Evolutionary conservation across 2,329 filamentous ascomycete species (phyloP).

Genomic region (Pochonia chlamydosporia): DNA sequence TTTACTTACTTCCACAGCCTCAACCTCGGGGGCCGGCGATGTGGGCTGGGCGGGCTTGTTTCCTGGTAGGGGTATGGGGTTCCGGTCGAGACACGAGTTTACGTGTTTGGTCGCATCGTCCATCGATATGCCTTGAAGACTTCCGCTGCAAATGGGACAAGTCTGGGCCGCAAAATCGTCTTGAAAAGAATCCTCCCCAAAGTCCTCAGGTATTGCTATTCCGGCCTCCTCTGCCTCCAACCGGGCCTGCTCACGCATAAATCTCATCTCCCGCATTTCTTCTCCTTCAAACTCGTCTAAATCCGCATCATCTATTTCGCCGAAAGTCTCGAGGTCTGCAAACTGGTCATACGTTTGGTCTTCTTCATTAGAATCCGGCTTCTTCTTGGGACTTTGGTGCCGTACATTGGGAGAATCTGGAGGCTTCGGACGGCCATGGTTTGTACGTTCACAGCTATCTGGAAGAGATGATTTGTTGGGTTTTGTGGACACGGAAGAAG

Average conservation of each 20-base stretch:
- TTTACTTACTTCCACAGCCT: constrained; percentile 39
- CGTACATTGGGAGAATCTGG: constrained; percentile 16
- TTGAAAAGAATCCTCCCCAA: constrained; percentile 25
- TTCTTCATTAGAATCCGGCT: constrained; percentile 14
- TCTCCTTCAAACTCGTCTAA: constrained; percentile 51
- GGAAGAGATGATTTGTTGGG: background rate
- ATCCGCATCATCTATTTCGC: constrained; percentile 52
- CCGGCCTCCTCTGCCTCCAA: constrained; percentile 55
- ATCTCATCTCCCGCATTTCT: constrained; percentile 60
- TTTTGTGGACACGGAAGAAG: background rate
- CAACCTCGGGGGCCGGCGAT: constrained; percentile 19
- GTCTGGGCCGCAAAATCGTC: constrained; percentile 26
- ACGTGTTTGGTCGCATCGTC: constrained; percentile 79
- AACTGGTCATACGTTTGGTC: constrained; percentile 27
- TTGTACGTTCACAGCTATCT: background rate
- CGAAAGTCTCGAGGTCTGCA: constrained; percentile 26
- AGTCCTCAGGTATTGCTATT: constrained; percentile 29
- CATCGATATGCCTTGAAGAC: constrained; percentile 50
- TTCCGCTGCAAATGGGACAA: constrained; percentile 75
- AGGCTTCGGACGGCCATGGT: background rate
- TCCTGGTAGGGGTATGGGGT: constrained; percentile 52
- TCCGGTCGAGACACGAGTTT: constrained; percentile 87
- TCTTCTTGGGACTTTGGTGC: constrained; percentile 14
- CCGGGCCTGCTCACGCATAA: constrained; percentile 70
- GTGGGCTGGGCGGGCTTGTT: constrained; percentile 12